These are phyloP conservation scores for Fusarium haematococcum DNA, from an alignment of 2,329 filamentous ascomycete genomes.

Conservation along the genomic window DNA sequence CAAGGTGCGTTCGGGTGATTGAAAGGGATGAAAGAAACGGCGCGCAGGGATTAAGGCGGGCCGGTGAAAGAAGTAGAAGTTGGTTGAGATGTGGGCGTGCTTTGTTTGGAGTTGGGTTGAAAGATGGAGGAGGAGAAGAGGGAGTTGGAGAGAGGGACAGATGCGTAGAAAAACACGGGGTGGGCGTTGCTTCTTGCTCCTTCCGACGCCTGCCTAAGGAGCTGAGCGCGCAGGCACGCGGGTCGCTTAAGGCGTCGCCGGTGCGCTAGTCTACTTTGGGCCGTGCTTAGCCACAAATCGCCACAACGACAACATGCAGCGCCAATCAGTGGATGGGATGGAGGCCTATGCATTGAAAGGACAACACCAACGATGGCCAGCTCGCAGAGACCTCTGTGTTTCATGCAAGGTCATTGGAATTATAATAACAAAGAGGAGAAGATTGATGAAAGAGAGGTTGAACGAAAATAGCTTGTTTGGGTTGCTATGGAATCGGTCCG, in stretches of 20 bases:
- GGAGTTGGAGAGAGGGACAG: constrained; percentile 20
- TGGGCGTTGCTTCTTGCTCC: constrained; percentile 37
- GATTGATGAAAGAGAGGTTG: not conserved
- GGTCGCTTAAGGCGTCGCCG: constrained; percentile 18
- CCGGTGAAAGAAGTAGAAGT: constrained; percentile 20
- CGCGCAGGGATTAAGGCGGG: constrained; percentile 32
- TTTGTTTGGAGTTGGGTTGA: constrained; percentile 33
- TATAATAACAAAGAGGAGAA: not conserved
- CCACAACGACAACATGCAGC: constrained; percentile 27
- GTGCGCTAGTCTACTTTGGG: constrained; percentile 27
- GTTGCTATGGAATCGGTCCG: not conserved
- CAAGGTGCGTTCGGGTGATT: constrained; percentile 14
- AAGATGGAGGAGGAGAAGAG: constrained; percentile 25
- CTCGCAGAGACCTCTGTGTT: constrained; percentile 7
- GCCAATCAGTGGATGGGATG: constrained; percentile 25
- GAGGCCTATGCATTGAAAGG: constrained; percentile 14
- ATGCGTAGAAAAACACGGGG: constrained; percentile 43
- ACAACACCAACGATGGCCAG: constrained; percentile 4
- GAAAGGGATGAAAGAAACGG: constrained; percentile 25
- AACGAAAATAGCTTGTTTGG: not conserved
- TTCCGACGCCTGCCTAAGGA: constrained; percentile 34
- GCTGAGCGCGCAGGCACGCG: constrained; percentile 26
- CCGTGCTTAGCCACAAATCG: constrained; percentile 32
- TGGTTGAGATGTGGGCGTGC: constrained; percentile 35
- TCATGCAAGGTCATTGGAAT: constrained; percentile 5